Conservation (phyloP, 148 eudicot genomes). For the Chenopodium suecicum region DNA sequence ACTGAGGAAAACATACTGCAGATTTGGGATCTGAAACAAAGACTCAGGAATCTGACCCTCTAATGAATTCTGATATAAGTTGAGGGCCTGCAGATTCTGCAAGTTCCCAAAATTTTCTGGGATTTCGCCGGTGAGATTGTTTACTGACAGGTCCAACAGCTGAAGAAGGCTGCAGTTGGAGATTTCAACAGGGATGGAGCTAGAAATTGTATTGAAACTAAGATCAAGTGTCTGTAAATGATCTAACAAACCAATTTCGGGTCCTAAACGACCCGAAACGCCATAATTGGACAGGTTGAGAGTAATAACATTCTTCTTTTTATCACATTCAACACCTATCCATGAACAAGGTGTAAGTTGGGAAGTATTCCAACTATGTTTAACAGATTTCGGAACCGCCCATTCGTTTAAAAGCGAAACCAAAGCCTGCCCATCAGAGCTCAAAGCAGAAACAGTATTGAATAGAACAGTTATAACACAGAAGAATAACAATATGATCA, state of each 20-base stretch:
- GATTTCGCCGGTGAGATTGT: constrained; percentile 48
- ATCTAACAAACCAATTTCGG: constrained; percentile 48
- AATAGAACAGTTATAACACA: constrained; percentile 9
- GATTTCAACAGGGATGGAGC: constrained; percentile 50
- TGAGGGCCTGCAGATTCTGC: constrained; percentile 19
- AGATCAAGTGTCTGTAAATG: constrained; percentile 45
- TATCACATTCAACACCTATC: constrained; percentile 59
- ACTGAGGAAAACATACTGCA: constrained; percentile 35
- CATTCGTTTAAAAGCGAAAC: constrained; percentile 56
- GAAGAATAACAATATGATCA: constrained; percentile 17
- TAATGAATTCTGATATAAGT: constrained; percentile 47
- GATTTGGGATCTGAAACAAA: constrained; percentile 41
- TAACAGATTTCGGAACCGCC: constrained; percentile 50
- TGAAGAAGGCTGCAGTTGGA: constrained; percentile 50
- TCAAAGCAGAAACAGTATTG: constrained; percentile 37
- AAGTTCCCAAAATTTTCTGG: constrained; percentile 24
- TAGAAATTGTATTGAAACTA: constrained; percentile 37
- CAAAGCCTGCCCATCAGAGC: constrained; percentile 56
- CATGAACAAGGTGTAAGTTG: constrained; percentile 69
- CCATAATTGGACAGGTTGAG: constrained; percentile 44
- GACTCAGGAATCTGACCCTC: constrained; percentile 50
- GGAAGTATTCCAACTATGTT: constrained; percentile 57
- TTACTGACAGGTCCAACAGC: constrained; percentile 40
- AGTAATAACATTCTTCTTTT: constrained; percentile 29
- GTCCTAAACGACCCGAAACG: constrained; percentile 61